These are phyloP conservation scores for Coemansia sp. DNA, from an alignment of 371 early-diverging fungal species.

Conservation along the genomic window DNA sequence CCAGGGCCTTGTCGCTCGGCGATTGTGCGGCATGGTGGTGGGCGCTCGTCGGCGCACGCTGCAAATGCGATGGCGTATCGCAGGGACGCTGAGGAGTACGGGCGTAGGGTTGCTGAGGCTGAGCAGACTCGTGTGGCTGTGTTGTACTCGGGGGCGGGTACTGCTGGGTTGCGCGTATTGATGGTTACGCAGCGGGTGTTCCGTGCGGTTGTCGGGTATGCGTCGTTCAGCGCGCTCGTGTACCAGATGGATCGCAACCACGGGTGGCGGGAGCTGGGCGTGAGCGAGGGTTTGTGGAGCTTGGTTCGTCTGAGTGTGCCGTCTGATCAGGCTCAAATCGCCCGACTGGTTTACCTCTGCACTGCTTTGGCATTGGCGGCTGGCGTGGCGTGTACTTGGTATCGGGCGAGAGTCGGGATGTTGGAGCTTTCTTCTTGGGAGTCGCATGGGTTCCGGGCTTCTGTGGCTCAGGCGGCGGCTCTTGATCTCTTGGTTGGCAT, in stretches of 20 bases:
- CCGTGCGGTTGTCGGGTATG: too few relatives aligned
- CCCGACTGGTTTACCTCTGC: constrained; percentile 19
- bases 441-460: constrained; percentile 7
- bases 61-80: constrained; percentile 7
- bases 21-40: constrained; percentile 1
- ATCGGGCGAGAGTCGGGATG: too few relatives aligned
- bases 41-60: too few relatives aligned
- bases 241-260: constrained; percentile 41
- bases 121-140: too few relatives aligned
- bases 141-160: too few relatives aligned
- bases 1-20: too few relatives aligned
- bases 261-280: constrained; percentile 26
- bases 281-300: constrained; percentile 3
- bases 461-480: constrained; percentile 17
- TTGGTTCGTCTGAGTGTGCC: constrained; percentile 17
- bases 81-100: constrained; percentile 15
- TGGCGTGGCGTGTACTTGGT: too few relatives aligned
- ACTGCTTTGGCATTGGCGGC: neutral
- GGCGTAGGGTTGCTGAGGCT: too few relatives aligned
- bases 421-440: too few relatives aligned
- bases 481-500: constrained; percentile 39
- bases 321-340: constrained; percentile 17
- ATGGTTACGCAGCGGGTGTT: too few relatives aligned
- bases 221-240: constrained; percentile 20
- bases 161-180: too few relatives aligned